Percentiles rank a stretch among this genome's conserved stretches.
phyloP scores from a whole-genome alignment of 1,284 basidiomycete species.

The Irpex lacteus region DNA sequence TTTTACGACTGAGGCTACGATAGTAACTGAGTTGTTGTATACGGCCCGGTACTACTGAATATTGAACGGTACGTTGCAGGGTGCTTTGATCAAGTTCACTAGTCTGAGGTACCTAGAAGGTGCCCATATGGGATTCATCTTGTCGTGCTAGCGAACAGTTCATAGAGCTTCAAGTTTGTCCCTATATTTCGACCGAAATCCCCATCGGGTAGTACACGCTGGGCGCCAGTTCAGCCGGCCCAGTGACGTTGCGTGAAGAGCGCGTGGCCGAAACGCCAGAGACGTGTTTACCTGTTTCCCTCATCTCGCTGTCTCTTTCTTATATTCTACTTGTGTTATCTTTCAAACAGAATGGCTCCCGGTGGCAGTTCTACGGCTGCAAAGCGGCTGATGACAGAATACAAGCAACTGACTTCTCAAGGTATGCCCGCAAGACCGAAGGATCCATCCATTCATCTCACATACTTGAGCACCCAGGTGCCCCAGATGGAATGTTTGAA shows the following conservation, averaged over 20 bases:
- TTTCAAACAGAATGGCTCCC: slow-evolving; percentile 35
- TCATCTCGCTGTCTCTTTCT: not conserved
- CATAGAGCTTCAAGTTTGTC: no score
- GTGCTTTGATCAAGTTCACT: no score
- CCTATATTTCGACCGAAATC: not conserved
- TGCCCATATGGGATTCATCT: no score
- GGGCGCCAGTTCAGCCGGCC: no score
- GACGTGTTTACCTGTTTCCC: not conserved
- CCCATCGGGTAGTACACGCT: not conserved
- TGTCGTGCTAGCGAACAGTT: no score
- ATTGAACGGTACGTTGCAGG: no score
- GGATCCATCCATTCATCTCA: not conserved
- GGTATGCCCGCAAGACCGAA: slow-evolving; percentile 32
- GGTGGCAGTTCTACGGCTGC: slow-evolving; percentile 63
- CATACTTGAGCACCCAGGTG: slow-evolving; percentile 45
- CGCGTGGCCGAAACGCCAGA: not conserved
- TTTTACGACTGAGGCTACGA: no score
- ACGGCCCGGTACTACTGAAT: no score
- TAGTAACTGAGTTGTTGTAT: no score
- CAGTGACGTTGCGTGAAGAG: no score
- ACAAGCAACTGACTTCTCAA: slow-evolving; percentile 79
- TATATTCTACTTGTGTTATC: not conserved
- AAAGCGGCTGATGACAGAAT: slow-evolving; percentile 88
- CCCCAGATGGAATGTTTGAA: slow-evolving; percentile 91
- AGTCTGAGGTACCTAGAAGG: no score